These are phyloP conservation scores for Fusarium pilosicola DNA, from an alignment of 2,329 filamentous ascomycete genomes.

Conservation along the genomic window DNA sequence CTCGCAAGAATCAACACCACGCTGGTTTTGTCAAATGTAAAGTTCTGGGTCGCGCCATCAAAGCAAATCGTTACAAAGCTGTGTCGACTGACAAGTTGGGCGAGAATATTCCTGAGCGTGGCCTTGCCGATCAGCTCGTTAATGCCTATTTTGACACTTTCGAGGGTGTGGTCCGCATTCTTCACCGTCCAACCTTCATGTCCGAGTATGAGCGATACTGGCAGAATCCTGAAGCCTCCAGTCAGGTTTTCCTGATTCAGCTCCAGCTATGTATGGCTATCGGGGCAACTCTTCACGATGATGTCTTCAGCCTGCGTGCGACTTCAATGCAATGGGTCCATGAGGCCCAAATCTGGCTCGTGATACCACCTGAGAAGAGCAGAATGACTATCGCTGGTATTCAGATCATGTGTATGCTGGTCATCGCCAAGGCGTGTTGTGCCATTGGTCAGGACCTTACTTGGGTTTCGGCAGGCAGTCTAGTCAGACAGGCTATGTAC, in stretches of 20 bases:
- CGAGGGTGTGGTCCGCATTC: conserved; percentile 65
- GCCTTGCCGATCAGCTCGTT: conserved; percentile 61
- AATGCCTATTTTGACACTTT: conserved; percentile 64
- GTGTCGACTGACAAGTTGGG: conserved; percentile 52
- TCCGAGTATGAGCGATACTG: conserved; percentile 63
- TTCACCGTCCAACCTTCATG: conserved; percentile 67
- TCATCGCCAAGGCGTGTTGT: conserved; percentile 59
- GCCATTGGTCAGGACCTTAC: conserved; percentile 60
- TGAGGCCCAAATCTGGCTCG: conserved; percentile 63
- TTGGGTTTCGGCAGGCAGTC: conserved; percentile 61
- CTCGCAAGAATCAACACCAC: conserved; percentile 46
- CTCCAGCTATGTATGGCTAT: conserved; percentile 65
- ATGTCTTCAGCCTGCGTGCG: conserved; percentile 54
- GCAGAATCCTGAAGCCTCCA: conserved; percentile 53
- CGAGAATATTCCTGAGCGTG: conserved; percentile 50
- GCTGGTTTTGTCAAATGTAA: conserved; percentile 54
- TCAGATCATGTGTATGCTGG: conserved; percentile 63
- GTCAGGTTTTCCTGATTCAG: conserved; percentile 60
- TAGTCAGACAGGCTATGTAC: conserved; percentile 65
- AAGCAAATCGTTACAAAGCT: conserved; percentile 51
- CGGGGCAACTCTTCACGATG: conserved; percentile 59
- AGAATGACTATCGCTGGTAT: conserved; percentile 59
- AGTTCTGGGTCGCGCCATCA: conserved; percentile 53
- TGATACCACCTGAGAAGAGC: conserved; percentile 58
- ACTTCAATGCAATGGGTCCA: conserved; percentile 61